Evolutionary conservation across 2,329 filamentous ascomycete species (phyloP).

Genomic region (Neonectria magnoliae): DNA sequence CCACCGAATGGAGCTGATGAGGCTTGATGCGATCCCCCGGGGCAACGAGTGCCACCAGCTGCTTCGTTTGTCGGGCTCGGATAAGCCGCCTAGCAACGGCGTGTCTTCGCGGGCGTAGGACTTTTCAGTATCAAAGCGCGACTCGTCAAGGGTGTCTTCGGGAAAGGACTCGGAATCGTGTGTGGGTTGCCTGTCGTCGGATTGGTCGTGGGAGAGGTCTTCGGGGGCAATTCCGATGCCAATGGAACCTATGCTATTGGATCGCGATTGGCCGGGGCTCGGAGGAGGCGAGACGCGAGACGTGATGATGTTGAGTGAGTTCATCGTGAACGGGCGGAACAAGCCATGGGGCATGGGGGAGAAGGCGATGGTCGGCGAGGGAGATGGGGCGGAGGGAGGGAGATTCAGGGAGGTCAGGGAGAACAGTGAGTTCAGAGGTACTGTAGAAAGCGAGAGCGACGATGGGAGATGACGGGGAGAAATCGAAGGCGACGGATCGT

Average conservation of each 20-base stretch:
- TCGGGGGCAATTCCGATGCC: conserved; percentile 58
- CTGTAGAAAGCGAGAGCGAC: conserved; percentile 13
- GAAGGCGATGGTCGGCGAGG: conserved; percentile 7
- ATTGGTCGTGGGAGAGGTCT: conserved; percentile 43
- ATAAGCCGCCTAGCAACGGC: conserved; percentile 61
- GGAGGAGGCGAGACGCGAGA: conserved; percentile 76
- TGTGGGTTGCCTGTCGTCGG: conserved; percentile 46
- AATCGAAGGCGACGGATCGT: conserved; percentile 23
- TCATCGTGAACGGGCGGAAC: conserved; percentile 76
- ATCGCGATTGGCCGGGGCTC: conserved; percentile 65
- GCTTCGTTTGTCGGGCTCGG: conserved; percentile 50
- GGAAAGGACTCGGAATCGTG: conserved; percentile 48
- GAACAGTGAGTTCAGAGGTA: conserved; percentile 13
- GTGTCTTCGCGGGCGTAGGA: conserved; percentile 68
- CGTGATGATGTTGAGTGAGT: conserved; percentile 94
- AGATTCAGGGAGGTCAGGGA: conserved; percentile 3
- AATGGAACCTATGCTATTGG: conserved; percentile 68
- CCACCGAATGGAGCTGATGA: conserved; percentile 81
- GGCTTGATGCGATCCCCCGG: conserved; percentile 73
- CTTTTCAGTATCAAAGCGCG: conserved; percentile 51
- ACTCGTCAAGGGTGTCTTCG: conserved; percentile 50
- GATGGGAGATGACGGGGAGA: conserved; percentile 13
- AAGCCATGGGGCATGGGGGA: conserved; percentile 61
- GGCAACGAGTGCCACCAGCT: conserved; percentile 68
- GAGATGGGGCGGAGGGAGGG: not conserved